Base-by-base conservation (phyloP, 345 rosid genomes). In the Hibiscus syriacus region DNA sequence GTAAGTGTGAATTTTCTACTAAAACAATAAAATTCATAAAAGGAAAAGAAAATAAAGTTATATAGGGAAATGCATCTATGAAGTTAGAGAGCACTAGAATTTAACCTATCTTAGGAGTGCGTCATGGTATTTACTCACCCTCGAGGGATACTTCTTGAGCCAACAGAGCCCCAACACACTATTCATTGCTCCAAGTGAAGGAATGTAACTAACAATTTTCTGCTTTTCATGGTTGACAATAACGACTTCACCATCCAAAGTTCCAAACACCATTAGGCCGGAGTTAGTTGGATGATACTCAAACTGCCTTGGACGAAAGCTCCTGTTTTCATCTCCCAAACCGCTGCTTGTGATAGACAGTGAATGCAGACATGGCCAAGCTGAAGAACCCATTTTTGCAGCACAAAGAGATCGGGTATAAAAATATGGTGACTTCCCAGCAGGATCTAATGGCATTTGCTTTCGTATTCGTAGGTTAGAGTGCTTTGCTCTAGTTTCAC, bases 81-180 rank as follows among this genome's bases (percentile, higher is more conserved):
- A 60, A 38, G 17, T 17, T 34, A 63, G 25, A 56, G 17, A 54
- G 16, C 49, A 59, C 38, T 4, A 48, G 1, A 29, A 49, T 66
- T 59, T 54, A 61, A 63, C 30, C 13, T 13, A n/a, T n/a, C 22
- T 41, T 71, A 25, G 19, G 10, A 60, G 36, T 38, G 48, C 30
- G 6, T 53, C 29, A 41, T 17, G 64, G 9, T 65, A 26, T 26
- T 52, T 29, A 70, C 81, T 68, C 81, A 92, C 97, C 97, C 83
- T 87, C 38, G 88, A 84, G 58, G 97, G 97, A 82, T 76, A 70
- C 48, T 72, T 84, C 80, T 83, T 93, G 79, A 93, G 96, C 98
- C 98, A 93, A 76, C 94, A 93, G 72, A 93, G 96, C 46, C 98
- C 98, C 83, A 90, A 78, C 57, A 93, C 86, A 52, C 90, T 90